Base-by-base conservation (phyloP, 163 green algal species). In the Chlorella variabilis region DNA sequence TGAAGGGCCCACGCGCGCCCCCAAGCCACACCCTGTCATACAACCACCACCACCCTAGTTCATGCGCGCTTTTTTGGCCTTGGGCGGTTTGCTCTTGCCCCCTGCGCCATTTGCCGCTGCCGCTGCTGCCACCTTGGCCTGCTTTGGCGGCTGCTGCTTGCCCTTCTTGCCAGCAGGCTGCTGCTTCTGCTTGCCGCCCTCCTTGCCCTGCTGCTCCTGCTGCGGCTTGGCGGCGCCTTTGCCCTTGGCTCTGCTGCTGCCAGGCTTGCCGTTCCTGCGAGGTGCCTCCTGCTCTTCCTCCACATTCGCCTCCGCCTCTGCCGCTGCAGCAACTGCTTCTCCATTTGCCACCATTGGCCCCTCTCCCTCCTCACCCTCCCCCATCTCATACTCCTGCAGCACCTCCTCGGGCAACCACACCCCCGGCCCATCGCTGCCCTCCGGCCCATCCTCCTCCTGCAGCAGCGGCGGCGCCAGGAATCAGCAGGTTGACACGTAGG, bases 371-470 rank as follows among this genome's bases (percentile, higher is more conserved):
- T 67, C 73, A 15, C 29, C 75, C 69, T 81, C 75, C 7, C 21
- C 41, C 75, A 81, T 77, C 29, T 77, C 77, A 29, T 75, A 67
- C 34, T 82, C 76, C 25, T 27, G 48, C 27, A 77, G 62, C 34
- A 83, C 77, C 36, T 75, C 77, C 1, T 83, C 77, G 2, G 77
- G 77, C 33, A 83, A n/a, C 66, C 66, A 83, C 17, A 83, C 23
- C 5, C 77, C 77, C 0, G 66, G 76, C n/a, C 62, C 76, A 2
- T 82, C 65, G 75, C 75, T 38, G 62, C 33, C 75, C 65, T 83
- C 63, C 18, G 34, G 23, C 29, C 34, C 76, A n/a, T 82, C 76
- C 33, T 82, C 76, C 21, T 82, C 76, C 76, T 82, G 76, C 48
- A 58, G 25, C 23, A 54, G 58, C n/a, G 61, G 11, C 29, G 29